Conservation (phyloP, 2,329 filamentous ascomycete species). For the Penicillium sp. region DNA sequence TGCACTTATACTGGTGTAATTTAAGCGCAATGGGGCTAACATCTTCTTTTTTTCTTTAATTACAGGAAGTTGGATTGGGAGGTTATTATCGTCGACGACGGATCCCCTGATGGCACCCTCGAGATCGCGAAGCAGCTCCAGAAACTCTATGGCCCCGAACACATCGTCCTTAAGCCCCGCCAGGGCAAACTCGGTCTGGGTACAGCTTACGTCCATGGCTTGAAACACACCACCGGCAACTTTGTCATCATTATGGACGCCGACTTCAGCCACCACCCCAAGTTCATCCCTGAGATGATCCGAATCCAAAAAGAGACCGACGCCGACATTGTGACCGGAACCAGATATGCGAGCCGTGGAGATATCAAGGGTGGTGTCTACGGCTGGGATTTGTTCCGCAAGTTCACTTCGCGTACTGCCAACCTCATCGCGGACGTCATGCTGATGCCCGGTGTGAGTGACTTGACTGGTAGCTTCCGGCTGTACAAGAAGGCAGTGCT, state of each 20-base stretch:
- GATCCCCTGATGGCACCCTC: conserved; percentile 92
- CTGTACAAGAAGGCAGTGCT: conserved; percentile 90
- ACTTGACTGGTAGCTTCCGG: conserved; percentile 90
- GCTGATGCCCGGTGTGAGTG: conserved; percentile 87
- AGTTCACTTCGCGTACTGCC: conserved; percentile 68
- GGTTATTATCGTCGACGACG: conserved; percentile 96
- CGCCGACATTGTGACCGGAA: conserved; percentile 97
- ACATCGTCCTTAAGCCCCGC: conserved; percentile 81
- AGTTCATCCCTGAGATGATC: conserved; percentile 97
- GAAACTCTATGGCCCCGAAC: conserved; percentile 71
- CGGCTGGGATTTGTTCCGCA: conserved; percentile 93
- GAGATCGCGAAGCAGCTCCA: conserved; percentile 86
- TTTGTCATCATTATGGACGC: conserved; percentile 99
- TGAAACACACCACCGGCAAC: conserved; percentile 87
- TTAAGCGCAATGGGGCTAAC: neutral
- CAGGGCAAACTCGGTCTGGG: conserved; percentile 95
- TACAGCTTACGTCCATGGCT: conserved; percentile 91
- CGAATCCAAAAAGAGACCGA: conserved; percentile 69
- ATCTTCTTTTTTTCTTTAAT: neutral
- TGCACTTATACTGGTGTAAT: conserved; percentile 22
- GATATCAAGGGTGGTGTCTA: conserved; percentile 70
- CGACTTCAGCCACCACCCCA: conserved; percentile 98
- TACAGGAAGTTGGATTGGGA: conserved; percentile 89
- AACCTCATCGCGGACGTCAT: conserved; percentile 96
- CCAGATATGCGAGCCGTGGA: conserved; percentile 78